These are phyloP conservation scores for Elaphomyces granulatus DNA, from an alignment of 495 filamentous ascomycete species.

Conservation along the genomic window DNA sequence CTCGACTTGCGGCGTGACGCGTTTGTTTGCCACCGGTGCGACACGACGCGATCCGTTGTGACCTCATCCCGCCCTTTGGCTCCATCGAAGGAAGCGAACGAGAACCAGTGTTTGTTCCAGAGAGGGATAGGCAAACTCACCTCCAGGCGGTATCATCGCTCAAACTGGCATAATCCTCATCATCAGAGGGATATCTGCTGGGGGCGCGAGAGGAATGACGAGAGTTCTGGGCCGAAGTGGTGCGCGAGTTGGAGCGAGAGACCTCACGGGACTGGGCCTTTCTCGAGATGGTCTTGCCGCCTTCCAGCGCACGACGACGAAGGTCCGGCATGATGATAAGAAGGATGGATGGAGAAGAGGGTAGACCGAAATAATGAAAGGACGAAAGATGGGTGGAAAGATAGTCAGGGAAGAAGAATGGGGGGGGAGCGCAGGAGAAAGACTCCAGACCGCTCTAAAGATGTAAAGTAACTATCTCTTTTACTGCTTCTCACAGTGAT, in stretches of 20 bases:
- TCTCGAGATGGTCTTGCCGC: conserved; percentile 81
- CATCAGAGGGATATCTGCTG: conserved; percentile 54
- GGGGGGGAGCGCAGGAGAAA: conserved; percentile 5
- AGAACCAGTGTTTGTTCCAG: too few species aligned
- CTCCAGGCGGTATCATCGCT: conserved; percentile 59
- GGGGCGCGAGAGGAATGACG: conserved; percentile 39
- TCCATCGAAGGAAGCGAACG: conserved; percentile 10
- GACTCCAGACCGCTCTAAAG: background rate
- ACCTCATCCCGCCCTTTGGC: conserved; percentile 26
- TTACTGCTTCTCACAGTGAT: too few species aligned
- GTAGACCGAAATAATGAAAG: conserved; percentile 1
- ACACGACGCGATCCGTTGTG: conserved; percentile 11
- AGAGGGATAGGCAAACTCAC: conserved; percentile 26
- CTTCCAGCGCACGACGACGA: conserved; percentile 69
- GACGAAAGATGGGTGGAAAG: background rate
- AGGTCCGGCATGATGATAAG: conserved; percentile 36
- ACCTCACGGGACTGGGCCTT: conserved; percentile 66
- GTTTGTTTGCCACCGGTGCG: too few species aligned
- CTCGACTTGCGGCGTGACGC: too few species aligned
- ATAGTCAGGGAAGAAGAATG: conserved; percentile 3
- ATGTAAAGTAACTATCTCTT: conserved; percentile 1
- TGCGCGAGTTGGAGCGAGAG: conserved; percentile 49
- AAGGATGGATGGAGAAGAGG: background rate
- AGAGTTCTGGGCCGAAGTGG: conserved; percentile 46
- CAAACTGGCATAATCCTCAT: conserved; percentile 53